These are phyloP conservation scores for Gloeostereum incarnatum DNA, from an alignment of 768 basidiomycete species.

Conservation along the genomic window DNA sequence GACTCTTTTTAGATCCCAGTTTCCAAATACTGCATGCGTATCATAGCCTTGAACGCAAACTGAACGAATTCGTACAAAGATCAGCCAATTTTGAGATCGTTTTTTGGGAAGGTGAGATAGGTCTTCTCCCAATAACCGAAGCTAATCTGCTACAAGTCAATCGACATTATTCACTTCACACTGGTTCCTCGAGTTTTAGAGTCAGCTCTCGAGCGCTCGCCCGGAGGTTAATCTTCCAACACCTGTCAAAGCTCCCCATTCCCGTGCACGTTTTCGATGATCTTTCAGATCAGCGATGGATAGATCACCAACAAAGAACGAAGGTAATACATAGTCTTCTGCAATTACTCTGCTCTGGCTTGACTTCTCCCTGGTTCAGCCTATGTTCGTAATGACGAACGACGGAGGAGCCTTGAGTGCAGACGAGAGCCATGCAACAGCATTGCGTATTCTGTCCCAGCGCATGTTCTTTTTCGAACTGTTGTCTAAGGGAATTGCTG, in stretches of 20 bases:
- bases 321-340: conserved; percentile 24
- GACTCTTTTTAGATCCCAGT: conserved; percentile 26
- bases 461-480: conserved; percentile 40
- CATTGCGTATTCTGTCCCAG: conserved; percentile 29
- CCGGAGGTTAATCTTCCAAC: conserved; percentile 38
- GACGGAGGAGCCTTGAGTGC: conserved; percentile 31
- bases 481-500: conserved; percentile 36
- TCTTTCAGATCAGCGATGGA: conserved; percentile 40
- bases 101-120: conserved; percentile 45
- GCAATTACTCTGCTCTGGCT: neutral
- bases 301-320: conserved; percentile 25
- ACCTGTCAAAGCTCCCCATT: conserved; percentile 31
- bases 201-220: conserved; percentile 43
- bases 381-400: conserved; percentile 57
- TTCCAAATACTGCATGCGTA: conserved; percentile 61
- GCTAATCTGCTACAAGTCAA: conserved; percentile 22
- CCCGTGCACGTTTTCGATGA: conserved; percentile 35
- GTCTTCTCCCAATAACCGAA: neutral
- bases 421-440: too few relatives aligned
- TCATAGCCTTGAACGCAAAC: conserved; percentile 39
- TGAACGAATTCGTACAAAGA: conserved; percentile 39
- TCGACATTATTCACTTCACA: conserved; percentile 30
- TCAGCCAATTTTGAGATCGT: conserved; percentile 51
- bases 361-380: conserved; percentile 29
- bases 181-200: conserved; percentile 22